Evolutionary conservation across 257 asterid species (phyloP).

Genomic region (Gynochthodes officinalis): DNA sequence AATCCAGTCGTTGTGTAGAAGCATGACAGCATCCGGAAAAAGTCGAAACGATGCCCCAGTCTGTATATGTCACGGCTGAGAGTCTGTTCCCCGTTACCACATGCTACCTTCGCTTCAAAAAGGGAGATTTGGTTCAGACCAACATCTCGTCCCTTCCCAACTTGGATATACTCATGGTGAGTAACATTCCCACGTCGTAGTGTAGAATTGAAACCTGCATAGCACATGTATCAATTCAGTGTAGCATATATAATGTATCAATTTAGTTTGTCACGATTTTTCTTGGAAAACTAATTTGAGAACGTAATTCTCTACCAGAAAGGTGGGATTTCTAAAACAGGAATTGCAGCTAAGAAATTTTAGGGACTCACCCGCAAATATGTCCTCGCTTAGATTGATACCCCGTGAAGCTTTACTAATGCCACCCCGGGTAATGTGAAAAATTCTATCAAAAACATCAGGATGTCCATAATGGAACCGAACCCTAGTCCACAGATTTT

Average conservation of each 20-base stretch:
- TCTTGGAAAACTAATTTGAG: not conserved
- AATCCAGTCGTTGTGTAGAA: slow-evolving; percentile 91
- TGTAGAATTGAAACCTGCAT: slow-evolving; percentile 91
- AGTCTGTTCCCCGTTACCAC: slow-evolving; percentile 97
- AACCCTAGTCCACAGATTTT: slow-evolving; percentile 50
- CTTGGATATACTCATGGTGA: slow-evolving; percentile 98
- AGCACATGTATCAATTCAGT: slow-evolving; percentile 12
- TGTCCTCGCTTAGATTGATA: slow-evolving; percentile 96
- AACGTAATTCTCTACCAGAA: not conserved
- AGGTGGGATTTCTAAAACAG: slow-evolving; percentile 13
- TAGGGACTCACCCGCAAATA: slow-evolving; percentile 79
- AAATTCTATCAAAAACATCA: slow-evolving; percentile 89
- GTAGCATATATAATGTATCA: too few species aligned
- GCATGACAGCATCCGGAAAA: slow-evolving; percentile 98
- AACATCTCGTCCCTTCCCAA: slow-evolving; percentile 99
- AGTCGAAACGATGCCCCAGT: slow-evolving; percentile 96
- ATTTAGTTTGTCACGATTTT: not conserved
- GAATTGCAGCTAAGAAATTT: not conserved
- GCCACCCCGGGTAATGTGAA: slow-evolving; percentile 98
- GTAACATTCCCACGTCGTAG: slow-evolving; percentile 94
- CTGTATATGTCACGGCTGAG: slow-evolving; percentile 94
- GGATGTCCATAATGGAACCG: slow-evolving; percentile 99
- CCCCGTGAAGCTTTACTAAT: slow-evolving; percentile 94
- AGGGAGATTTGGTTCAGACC: slow-evolving; percentile 91
- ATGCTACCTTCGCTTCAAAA: slow-evolving; percentile 98